A percentile compares a stretch with the other conserved stretches of the same genome.
phyloP scores from a whole-genome alignment of 225 moss, liverwort and hornwort species.

The Bryum argenteum region DNA sequence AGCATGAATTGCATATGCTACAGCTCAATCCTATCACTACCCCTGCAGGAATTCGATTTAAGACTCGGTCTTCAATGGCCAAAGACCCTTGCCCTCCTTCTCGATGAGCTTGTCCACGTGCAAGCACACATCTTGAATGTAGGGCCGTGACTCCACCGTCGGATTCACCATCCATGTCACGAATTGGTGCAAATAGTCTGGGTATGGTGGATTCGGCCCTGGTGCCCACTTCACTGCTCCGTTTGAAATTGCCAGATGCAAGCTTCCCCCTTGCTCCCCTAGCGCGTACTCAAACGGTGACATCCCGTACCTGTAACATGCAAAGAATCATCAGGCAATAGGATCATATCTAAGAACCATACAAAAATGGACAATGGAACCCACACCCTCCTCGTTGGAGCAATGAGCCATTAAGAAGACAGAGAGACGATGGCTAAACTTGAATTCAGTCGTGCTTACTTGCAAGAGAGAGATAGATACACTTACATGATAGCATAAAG shows the following conservation, averaged over 20 bases:
- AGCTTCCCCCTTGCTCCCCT: conserved; percentile 84
- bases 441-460: too few relatives aligned
- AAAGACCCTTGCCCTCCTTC: conserved; percentile 58
- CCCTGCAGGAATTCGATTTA: not conserved
- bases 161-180: conserved; percentile 92
- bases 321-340: too few relatives aligned
- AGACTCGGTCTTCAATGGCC: conserved; percentile 50
- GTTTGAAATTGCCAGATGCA: conserved; percentile 82
- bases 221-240: conserved; percentile 81
- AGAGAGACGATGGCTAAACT: too few relatives aligned
- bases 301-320: conserved; percentile 74
- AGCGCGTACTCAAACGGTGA: conserved; percentile 91
- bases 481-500: conserved; percentile 88
- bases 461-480: not conserved
- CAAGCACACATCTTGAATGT: conserved; percentile 71
- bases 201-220: conserved; percentile 77
- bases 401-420: too few relatives aligned
- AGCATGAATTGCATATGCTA: conserved; percentile 25
- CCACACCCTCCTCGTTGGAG: too few relatives aligned
- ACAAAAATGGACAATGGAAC: too few relatives aligned
- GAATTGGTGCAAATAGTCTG: conserved; percentile 70
- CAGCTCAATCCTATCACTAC: not conserved
- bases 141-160: conserved; percentile 61
- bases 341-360: too few relatives aligned
- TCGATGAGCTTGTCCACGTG: conserved; percentile 75